These are phyloP conservation scores for Begonia peltatifolia DNA, from an alignment of 306 rosid species.

Conservation along the genomic window DNA sequence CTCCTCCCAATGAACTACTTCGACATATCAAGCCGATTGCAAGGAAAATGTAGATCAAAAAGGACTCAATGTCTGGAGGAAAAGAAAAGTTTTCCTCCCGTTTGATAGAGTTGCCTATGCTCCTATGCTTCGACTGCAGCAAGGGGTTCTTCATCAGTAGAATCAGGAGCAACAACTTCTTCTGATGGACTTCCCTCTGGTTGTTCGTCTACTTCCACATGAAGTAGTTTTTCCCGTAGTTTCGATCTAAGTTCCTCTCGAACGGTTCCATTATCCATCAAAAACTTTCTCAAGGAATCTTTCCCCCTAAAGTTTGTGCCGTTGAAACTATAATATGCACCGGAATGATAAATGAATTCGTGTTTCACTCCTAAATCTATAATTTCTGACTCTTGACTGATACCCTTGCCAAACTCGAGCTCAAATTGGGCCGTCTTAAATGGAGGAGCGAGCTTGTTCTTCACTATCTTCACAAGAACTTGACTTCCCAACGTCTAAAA, in stretches of 20 bases:
- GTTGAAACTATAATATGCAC: constrained; percentile 28
- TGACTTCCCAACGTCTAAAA: constrained; percentile 65
- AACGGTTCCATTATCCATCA: constrained; percentile 28
- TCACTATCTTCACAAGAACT: constrained; percentile 77
- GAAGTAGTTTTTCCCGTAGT: constrained; percentile 51
- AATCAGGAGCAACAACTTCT: constrained; percentile 39
- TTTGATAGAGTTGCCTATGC: too few relatives aligned
- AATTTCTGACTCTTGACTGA: constrained; percentile 45
- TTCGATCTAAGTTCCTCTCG: constrained; percentile 40
- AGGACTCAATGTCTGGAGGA: too few relatives aligned
- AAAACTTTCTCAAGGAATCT: constrained; percentile 54
- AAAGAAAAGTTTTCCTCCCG: too few relatives aligned
- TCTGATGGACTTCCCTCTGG: constrained; percentile 20
- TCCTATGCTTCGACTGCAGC: constrained; percentile 28
- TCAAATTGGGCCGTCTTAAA: constrained; percentile 65
- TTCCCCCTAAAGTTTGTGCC: constrained; percentile 42
- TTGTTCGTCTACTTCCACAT: constrained; percentile 15
- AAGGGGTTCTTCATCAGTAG: constrained; percentile 49
- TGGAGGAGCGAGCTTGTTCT: constrained; percentile 96
- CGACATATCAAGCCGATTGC: too few relatives aligned
- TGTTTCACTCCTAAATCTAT: constrained; percentile 54
- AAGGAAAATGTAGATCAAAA: too few relatives aligned
- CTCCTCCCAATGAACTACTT: too few relatives aligned
- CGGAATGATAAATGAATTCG: constrained; percentile 38
- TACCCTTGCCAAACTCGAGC: constrained; percentile 89